These are phyloP conservation scores for Syzygium grande DNA, from an alignment of 345 rosid genomes.

Conservation along the genomic window DNA sequence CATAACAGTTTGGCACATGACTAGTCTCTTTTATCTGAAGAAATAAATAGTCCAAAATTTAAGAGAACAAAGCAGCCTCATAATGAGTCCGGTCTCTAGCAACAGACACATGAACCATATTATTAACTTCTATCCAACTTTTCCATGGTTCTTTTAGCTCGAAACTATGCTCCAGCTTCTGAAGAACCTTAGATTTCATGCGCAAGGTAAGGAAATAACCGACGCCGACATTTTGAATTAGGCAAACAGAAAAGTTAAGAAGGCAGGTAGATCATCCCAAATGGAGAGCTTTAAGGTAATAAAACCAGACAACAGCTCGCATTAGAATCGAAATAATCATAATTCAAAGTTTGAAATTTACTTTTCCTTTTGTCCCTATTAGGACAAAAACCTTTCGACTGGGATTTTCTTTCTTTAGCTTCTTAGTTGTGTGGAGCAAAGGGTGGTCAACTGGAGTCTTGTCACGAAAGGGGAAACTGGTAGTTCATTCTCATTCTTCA, in stretches of 20 bases:
- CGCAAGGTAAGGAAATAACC: slow-evolving; percentile 90
- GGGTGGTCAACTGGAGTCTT: slow-evolving; percentile 81
- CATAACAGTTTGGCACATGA: no score
- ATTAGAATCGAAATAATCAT: background rate
- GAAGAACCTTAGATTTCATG: slow-evolving; percentile 76
- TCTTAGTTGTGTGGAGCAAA: slow-evolving; percentile 73
- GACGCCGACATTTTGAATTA: slow-evolving; percentile 80
- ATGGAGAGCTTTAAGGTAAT: slow-evolving; percentile 93
- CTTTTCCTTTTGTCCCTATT: background rate
- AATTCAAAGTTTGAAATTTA: background rate
- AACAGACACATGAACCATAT: no score
- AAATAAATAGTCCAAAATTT: no score
- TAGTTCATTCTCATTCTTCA: slow-evolving; percentile 2
- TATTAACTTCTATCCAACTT: no score
- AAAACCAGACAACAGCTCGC: background rate
- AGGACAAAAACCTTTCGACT: slow-evolving; percentile 74
- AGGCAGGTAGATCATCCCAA: slow-evolving; percentile 53
- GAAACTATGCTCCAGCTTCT: slow-evolving; percentile 84
- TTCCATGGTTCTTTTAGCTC: no score
- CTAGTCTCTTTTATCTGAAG: no score
- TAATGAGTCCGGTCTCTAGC: no score
- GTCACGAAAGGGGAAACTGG: slow-evolving; percentile 80
- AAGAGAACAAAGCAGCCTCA: no score
- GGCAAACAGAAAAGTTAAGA: slow-evolving; percentile 90
- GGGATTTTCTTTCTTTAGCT: slow-evolving; percentile 82